Base-by-base conservation (phyloP, 2,329 filamentous ascomycete genomes). In the Pestalotiopsis sp. region DNA sequence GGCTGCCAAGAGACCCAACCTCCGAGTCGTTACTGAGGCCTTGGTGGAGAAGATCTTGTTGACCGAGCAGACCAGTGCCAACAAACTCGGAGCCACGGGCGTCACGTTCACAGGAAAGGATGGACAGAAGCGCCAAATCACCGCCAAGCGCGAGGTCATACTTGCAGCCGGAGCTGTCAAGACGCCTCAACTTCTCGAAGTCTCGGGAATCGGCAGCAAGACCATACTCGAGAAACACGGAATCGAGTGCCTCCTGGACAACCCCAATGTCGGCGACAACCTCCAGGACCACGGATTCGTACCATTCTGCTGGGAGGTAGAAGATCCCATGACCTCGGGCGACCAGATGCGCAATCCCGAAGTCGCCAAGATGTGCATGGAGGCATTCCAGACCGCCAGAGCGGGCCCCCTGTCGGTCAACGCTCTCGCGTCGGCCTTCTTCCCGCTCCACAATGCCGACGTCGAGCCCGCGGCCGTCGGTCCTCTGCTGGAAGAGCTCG, bases 281-380 rank as follows among this genome's bases (percentile, higher is more conserved):
- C 77, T 85, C 68, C 83, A 85, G 69, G 83, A 86, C 70, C 83
- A 86, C 66, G 74, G 78, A 38, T 77, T 79, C 60, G 77, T 76
- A 13, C 75, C 74, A 23, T 75, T 79, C 66, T 64, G 69, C 75
- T 82, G 84, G 73, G 82, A 84, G 52, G 80, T 83, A 56, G 79
- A 78, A 64, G 78, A 81, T 14, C 77, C 77, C 13, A 75, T 81
- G 36, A 79, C 81, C 12, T 80, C 81, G 0, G 74, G 72, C 39
- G 79, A 83, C 66, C 69, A 77, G 23, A 71, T 83, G 14, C 78
- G 77, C 25, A 77, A 83, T 9, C 75, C 80, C 1, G 72, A 71
- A 12, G 72, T 77, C 1, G 67, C 82, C 57, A 68, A 78, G 38
- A 73, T 75, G 4, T 75, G 78, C 2, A 69, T 79, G 0, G 76